Conservation (phyloP, 805 yeast genomes). For the Ogataea nakhonphanomensis region DNA sequence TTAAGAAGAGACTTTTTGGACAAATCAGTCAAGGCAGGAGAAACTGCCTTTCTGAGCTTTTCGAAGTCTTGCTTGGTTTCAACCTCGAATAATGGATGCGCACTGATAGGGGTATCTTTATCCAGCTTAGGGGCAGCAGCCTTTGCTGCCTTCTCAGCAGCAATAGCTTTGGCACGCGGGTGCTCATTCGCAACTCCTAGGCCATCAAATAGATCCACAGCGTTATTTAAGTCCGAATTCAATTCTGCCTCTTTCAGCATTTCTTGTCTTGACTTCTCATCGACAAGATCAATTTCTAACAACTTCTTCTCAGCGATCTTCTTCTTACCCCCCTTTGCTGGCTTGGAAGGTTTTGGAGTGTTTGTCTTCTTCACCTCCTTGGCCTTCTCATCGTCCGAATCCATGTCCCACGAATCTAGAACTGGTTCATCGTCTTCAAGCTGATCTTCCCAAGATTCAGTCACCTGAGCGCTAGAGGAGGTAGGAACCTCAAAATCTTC, state of each 20-base stretch:
- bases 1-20: constrained; percentile 60
- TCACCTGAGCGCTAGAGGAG: constrained; percentile 36
- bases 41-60: constrained; percentile 69
- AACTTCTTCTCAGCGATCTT: constrained; percentile 38
- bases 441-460: constrained; percentile 81
- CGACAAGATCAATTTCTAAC: constrained; percentile 64
- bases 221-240: constrained; percentile 84
- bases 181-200: constrained; percentile 54
- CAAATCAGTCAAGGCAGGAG: constrained; percentile 56
- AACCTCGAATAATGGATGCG: constrained; percentile 82
- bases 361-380: constrained; percentile 33
- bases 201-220: constrained; percentile 87
- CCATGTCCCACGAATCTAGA: constrained; percentile 86
- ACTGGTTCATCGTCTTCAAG: constrained; percentile 57
- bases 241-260: constrained; percentile 76
- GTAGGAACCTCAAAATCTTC: constrained; percentile 80
- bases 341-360: constrained; percentile 37
- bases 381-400: constrained; percentile 58
- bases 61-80: constrained; percentile 76
- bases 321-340: constrained; percentile 44
- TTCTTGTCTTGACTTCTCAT: constrained; percentile 70
- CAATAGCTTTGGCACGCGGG: constrained; percentile 44
- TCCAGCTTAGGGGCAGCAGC: constrained; percentile 41
- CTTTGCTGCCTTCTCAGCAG: constrained; percentile 44
- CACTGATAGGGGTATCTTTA: constrained; percentile 62